Evolutionary conservation across 768 basidiomycete species (phyloP), one percentile per base, ranked within the genome.

Genomic region (Lentinula boryana): DNA sequence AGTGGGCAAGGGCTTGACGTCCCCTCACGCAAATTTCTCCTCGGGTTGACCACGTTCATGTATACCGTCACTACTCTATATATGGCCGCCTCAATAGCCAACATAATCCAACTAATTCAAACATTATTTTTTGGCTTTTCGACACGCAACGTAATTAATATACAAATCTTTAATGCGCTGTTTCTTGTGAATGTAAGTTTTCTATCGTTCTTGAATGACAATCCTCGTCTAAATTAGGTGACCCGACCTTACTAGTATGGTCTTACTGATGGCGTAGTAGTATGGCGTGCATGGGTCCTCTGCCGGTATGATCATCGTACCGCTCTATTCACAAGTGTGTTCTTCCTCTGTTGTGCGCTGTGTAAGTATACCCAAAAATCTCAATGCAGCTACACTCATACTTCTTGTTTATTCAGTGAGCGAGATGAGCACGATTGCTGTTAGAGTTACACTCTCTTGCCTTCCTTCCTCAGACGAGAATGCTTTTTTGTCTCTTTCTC

Each of bases 251-350:
- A 38, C 36, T 13, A 60, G 59, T 60, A 60, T 15, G 23, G 40
- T 38, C 27, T 60, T 16, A 54, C 59, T 9, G 59, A 60, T 23
- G 50, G 59, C 3, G 59, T 60, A n/a, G 59, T 60, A n/a, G 50
- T 60, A 6, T 60, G 59, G 59, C 59, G 59, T 21, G 59, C 59
- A 38, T 60, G 59, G 59, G 38, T 54, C 2, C 50, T 60, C n/a
- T 60, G 59, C 18, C 21, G 27, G 13, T 31, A 9, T 38, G 59
- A 60, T 8, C 18, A 46, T 32, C 52, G 27, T 15, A 44, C 10
- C 18, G 50, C 38, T 10, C 16, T 60, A 16, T 2, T 54, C 15
- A 16, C 41, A 8, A 32, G 41, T 23, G 32, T 52, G 4, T 54
- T 52, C 33, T 50, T 54, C 36, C 51, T 54, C 27, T 41, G 21